Base-by-base conservation (phyloP, 345 rosid genomes). In the Gossypioides kirkii region DNA sequence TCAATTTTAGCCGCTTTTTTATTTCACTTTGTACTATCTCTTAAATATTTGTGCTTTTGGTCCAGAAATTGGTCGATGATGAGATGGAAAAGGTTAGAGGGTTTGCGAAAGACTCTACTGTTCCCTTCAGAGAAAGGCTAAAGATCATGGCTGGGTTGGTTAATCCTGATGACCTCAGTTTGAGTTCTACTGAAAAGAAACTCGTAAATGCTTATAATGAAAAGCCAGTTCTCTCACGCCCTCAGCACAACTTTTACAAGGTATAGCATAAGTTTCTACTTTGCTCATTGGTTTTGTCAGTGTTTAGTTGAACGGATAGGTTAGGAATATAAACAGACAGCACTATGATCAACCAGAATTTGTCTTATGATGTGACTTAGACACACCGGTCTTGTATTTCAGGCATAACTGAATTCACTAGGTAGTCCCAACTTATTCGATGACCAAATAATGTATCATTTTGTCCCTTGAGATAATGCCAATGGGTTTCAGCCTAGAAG, bases 221-320 rank as follows among this genome's bases (percentile, higher is more conserved):
- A 79, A 94, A 94, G 77, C 97, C 97, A 0, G 98, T 92, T 70
- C 93, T 94, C 50, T 92, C 98, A 32, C 95, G 95, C 28, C 98
- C 98, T 17, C 97, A 94, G 77, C 98, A 94, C 79, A 84, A 83
- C 64, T 94, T 92, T 77, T 90, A 80, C 23, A 80, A 76, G 90
- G 98, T 86, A 61, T 43, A 2, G 55, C 54, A n/a, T 61, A 42
- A n/a, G 10, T 61, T 52, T 61, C 60, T 63, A n/a, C 26, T 49
- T 16, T 23, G 13, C 53, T 38, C 23, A 8, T 46, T 72, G 18
- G 50, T 18, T 22, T 23, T 13, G 23, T 55, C 11, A 22, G 18
- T 45, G 53, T 65, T 65, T 0, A 43, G 23, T 41, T 8, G 3
- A 18, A 16, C 46, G 5, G 10, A 38, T 38, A 1, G 16, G n/a